Conservation (phyloP, 1,284 basidiomycete species). For the Pascua guehoae region DNA sequence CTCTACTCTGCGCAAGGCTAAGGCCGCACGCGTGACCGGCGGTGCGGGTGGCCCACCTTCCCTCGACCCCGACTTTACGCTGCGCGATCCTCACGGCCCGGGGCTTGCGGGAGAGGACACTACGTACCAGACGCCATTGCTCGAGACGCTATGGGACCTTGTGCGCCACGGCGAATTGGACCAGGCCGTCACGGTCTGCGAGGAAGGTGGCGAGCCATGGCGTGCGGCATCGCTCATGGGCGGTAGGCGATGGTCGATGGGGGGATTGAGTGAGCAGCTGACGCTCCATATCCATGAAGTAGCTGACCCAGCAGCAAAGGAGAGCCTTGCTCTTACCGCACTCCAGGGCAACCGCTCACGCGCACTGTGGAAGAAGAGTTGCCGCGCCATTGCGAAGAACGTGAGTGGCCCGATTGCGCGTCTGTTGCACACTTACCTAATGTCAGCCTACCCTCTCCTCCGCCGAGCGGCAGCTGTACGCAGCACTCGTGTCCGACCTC, state of each 20-base stretch:
- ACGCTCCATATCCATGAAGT: too few species aligned
- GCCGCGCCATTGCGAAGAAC: constrained; percentile 70
- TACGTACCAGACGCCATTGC: constrained; percentile 40
- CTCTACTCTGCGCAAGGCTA: constrained; percentile 36
- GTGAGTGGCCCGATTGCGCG: constrained; percentile 54
- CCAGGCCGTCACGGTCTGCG: constrained; percentile 76
- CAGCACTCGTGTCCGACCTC: constrained; percentile 80
- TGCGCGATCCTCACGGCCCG: constrained; percentile 40
- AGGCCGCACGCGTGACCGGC: constrained; percentile 20
- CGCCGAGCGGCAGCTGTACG: constrained; percentile 79
- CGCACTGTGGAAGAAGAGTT: constrained; percentile 79
- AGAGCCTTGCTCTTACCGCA: constrained; percentile 29
- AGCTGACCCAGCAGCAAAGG: constrained; percentile 46
- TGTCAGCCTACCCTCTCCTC: constrained; percentile 63
- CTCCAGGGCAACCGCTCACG: constrained; percentile 64
- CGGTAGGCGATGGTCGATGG: constrained; percentile 41
- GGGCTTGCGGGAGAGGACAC: constrained; percentile 44
- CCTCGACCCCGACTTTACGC: constrained; percentile 44
- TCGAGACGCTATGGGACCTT: constrained; percentile 43
- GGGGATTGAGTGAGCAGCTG: constrained; percentile 44
- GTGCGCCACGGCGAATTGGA: constrained; percentile 64
- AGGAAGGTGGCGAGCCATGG: constrained; percentile 85
- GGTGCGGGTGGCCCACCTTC: constrained; percentile 19
- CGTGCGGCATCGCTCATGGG: constrained; percentile 54
- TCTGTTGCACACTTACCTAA: constrained; percentile 1